Evolutionary conservation across 2,329 filamentous ascomycete species (phyloP), one percentile per base, ranked within the genome.

Genomic region (Epichloe aotearoae): DNA sequence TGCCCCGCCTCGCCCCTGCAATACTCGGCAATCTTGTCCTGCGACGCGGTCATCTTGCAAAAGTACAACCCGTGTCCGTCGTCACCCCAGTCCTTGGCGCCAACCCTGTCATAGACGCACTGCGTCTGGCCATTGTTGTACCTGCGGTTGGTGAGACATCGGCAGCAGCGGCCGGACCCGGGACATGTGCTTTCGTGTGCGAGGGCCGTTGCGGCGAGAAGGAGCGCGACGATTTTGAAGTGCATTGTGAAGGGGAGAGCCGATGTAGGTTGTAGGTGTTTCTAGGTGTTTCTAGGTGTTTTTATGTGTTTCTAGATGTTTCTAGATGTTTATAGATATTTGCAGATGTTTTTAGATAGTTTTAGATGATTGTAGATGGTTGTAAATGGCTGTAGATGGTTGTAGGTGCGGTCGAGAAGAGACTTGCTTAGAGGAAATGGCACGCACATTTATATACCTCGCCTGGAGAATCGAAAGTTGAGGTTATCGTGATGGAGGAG

Each of bases 21-120:
- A 41, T 41, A 41, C 7, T 20, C 1, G 8, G n/a, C 19, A 12
- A 41, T 41, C 4, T 2, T 12, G 5, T 44, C 42, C 42, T 44
- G 42, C 14, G 42, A 17, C 20, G 2, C 14, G 20, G 12, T 34
- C 14, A 44, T 34, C 26, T 44, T 44, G 19, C 42, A 44, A 33
- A 44, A 47, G 46, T 40, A 47, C 33, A 47, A 20, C 7, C 46
- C 23, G 38, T 47, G 20, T 20, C 46, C 46, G 20, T 47, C 46
- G 17, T 47, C 46, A 38, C 37, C 46, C 46, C 46, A 47, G 20
- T 39, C 46, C 10, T 30, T 30, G 20, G 46, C 38, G 11, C 46
- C 46, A 8, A 47, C 37, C 34, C 20, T 8, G 12, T 30, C 6
- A 23, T 30, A 39, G 36, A 47, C 37, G 17, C 46, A 47, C 10